Percentiles rank a stretch among this genome's conserved stretches.
Evolutionary conservation across 441 rosid genomes (phyloP).

Genomic region (Metrosideros polymorpha): DNA sequence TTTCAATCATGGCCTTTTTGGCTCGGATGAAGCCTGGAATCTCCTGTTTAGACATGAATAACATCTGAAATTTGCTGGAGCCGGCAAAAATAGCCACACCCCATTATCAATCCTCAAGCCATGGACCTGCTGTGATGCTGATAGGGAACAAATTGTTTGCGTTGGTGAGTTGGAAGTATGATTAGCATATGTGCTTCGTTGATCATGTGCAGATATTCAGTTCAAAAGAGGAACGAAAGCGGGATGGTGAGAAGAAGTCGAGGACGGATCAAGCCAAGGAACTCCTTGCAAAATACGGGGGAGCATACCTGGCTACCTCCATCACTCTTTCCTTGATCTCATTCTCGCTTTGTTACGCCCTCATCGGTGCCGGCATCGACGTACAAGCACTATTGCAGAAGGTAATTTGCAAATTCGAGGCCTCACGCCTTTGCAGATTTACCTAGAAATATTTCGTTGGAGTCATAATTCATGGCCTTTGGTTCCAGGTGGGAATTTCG

Average conservation of each 20-base stretch:
- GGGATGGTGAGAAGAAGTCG: conserved; percentile 42
- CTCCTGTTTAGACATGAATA: not conserved
- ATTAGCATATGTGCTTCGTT: not conserved
- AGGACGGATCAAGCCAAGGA: conserved; percentile 75
- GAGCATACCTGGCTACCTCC: conserved; percentile 91
- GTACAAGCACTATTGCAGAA: conserved; percentile 63
- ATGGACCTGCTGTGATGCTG: not conserved
- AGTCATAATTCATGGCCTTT: not conserved
- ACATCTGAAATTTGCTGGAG: not conserved
- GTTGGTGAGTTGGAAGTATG: not conserved
- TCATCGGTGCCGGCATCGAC: conserved; percentile 60
- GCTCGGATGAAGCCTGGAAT: not conserved
- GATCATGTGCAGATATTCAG: conserved; percentile 43
- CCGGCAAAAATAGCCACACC: not conserved
- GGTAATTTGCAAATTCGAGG: conserved; percentile 15
- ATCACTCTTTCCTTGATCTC: conserved; percentile 80
- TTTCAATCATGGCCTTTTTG: no score
- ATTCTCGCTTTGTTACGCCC: conserved; percentile 61
- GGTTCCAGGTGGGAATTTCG: conserved; percentile 69
- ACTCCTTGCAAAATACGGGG: conserved; percentile 77
- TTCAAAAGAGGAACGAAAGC: conserved; percentile 38
- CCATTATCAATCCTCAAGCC: not conserved
- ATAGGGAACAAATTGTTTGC: not conserved
- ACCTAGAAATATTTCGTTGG: not conserved
- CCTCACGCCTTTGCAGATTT: not conserved